These are phyloP conservation scores for Paecilomyces sp. DNA, from an alignment of 2,329 filamentous ascomycete species.

Conservation along the genomic window DNA sequence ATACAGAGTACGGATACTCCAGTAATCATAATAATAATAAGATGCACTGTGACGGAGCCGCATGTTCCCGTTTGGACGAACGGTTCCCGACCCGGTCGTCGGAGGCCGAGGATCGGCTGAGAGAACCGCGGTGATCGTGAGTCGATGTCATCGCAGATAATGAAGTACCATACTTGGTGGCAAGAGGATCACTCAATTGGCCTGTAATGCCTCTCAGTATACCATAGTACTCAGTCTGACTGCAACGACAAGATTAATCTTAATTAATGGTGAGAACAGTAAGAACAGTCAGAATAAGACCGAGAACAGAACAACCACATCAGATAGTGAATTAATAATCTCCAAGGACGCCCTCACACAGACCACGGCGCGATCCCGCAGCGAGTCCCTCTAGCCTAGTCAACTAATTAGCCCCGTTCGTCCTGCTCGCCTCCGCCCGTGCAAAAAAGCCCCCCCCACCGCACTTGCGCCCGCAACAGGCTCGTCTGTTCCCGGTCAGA, in stretches of 20 bases:
- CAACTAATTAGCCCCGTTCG: too few relatives aligned
- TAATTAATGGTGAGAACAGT: too few relatives aligned
- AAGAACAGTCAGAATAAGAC: too few relatives aligned
- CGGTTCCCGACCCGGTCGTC: background rate
- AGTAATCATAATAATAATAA: background rate
- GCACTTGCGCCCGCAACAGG: slow-evolving; percentile 8
- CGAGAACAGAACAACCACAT: too few relatives aligned
- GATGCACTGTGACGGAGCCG: background rate
- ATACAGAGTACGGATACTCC: too few relatives aligned
- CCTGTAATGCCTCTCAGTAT: too few relatives aligned
- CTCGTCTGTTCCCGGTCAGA: slow-evolving; percentile 5
- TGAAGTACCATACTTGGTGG: too few relatives aligned
- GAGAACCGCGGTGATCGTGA: background rate
- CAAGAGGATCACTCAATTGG: background rate
- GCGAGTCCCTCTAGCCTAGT: background rate
- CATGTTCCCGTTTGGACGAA: background rate
- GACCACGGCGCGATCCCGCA: background rate
- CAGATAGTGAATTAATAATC: too few relatives aligned
- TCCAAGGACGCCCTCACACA: too few relatives aligned
- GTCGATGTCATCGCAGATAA: background rate
- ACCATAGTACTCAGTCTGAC: too few relatives aligned
- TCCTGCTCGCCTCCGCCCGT: slow-evolving; percentile 5
- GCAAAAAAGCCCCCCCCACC: slow-evolving; percentile 2
- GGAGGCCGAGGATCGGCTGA: background rate
- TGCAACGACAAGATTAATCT: too few relatives aligned